These are phyloP conservation scores for Backusella psychrophila DNA, from an alignment of 192 early-diverging fungal species.

Conservation along the genomic window DNA sequence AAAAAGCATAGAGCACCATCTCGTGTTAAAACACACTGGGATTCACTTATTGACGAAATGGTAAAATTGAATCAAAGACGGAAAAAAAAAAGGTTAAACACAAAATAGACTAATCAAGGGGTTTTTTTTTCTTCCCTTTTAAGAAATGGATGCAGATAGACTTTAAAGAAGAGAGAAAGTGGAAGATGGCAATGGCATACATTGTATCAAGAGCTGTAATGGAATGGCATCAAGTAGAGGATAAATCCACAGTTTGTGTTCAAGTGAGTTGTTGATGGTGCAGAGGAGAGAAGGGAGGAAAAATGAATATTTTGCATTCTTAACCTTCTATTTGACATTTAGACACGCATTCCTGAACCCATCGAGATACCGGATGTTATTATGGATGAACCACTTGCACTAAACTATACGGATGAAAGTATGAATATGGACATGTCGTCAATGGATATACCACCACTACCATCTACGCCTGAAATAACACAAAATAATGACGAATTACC, in stretches of 20 bases:
- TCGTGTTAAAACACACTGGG: constrained; percentile 68
- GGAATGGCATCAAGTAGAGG: constrained; percentile 71
- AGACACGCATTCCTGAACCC: constrained; percentile 10
- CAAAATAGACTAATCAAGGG: background rate
- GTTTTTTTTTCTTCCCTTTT: no score
- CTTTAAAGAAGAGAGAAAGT: constrained; percentile 76
- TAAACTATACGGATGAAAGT: background rate
- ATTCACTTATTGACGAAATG: constrained; percentile 79
- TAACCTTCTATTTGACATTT: background rate
- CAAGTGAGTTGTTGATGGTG: constrained; percentile 35
- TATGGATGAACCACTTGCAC: background rate
- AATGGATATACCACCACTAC: background rate
- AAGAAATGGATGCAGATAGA: constrained; percentile 79
- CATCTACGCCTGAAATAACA: background rate
- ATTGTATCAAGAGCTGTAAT: constrained; percentile 59
- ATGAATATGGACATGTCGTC: background rate
- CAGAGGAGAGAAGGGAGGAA: background rate
- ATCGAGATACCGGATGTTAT: background rate
- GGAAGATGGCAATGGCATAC: constrained; percentile 78
- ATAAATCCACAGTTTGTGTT: constrained; percentile 72
- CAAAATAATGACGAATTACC: background rate
- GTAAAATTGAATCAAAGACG: constrained; percentile 26
- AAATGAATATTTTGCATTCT: background rate
- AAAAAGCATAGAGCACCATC: constrained; percentile 58
- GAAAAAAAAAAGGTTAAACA: background rate